Conservation (phyloP, 176 grass and related monocot genomes). For the Bromus sterilis region DNA sequence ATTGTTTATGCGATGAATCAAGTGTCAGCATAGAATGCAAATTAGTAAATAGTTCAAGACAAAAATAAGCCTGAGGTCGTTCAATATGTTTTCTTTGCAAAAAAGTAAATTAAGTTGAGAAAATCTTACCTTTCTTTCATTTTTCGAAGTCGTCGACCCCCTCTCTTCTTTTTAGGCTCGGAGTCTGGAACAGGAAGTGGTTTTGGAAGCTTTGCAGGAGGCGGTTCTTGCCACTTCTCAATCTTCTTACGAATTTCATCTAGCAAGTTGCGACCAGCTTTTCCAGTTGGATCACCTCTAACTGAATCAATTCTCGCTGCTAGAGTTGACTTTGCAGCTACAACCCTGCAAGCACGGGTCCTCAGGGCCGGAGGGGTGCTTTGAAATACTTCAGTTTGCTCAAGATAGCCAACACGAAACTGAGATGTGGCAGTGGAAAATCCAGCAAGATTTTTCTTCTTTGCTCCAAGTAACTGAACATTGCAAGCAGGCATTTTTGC, state of each 20-base stretch:
- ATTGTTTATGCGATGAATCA: background rate
- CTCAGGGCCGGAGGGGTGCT: slow-evolving; percentile 69
- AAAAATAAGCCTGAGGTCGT: background rate
- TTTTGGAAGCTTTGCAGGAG: slow-evolving; percentile 85
- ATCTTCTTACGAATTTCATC: slow-evolving; percentile 85
- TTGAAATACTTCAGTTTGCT: slow-evolving; percentile 89
- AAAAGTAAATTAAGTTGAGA: background rate
- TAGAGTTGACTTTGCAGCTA: slow-evolving; percentile 74
- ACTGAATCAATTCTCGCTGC: slow-evolving; percentile 70
- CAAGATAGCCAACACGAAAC: slow-evolving; percentile 76
- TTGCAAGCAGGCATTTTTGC: slow-evolving; percentile 98
- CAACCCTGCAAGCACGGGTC: slow-evolving; percentile 52
- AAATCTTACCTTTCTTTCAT: slow-evolving; percentile 79
- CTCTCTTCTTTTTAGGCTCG: slow-evolving; percentile 77
- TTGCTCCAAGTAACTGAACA: slow-evolving; percentile 75
- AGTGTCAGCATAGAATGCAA: background rate
- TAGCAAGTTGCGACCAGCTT: slow-evolving; percentile 64
- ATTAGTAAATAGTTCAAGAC: background rate
- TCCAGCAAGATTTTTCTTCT: slow-evolving; percentile 81
- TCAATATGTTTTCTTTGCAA: background rate
- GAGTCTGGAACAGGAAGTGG: slow-evolving; percentile 88
- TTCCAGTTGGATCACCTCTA: slow-evolving; percentile 90
- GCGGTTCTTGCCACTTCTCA: slow-evolving; percentile 87
- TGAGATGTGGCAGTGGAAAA: slow-evolving; percentile 76
- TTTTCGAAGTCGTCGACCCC: slow-evolving; percentile 62